Evolutionary conservation across 352 stramenopile genomes (phyloP), one percentile per base, ranked within the genome.

Genomic region (Blastocystis sp.): DNA sequence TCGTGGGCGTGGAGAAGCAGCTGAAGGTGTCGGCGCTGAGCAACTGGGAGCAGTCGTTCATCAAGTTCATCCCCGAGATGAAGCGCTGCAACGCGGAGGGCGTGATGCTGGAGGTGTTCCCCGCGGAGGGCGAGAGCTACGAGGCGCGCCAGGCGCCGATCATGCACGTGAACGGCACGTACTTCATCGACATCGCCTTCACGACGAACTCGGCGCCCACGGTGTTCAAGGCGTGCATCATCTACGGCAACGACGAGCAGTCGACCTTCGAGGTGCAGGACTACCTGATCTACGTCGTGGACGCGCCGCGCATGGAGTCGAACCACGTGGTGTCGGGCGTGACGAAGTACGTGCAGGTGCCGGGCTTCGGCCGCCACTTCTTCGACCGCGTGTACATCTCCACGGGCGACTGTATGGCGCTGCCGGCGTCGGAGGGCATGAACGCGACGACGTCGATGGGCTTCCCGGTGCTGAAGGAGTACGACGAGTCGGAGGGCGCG

Each of bases 221-320:
- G 21, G 57, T 84, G 52, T 84, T 84, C 74, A 84, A 84, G 54
- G 74, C 45, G n/a, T 84, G 74, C 54, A 1, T 84, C 11, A 42
- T 84, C 34, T 62, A 68, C 14, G 74, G 74, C 34, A 69, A 64
- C 40, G 60, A 68, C 66, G 74, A 84, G 54, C n/a, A 24, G 3
- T 59, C 34, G 38, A 21, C n/a, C 19, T n/a, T 28, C 34, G 21
- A 68, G 24, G 57, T 84, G 54, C 34, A 45, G 3, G 57, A 84
- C 38, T 84, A 68, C 61, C 11, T 38, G n/a, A 63, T 84, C 1
- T n/a, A 69, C n/a, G 74, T 84, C 4, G 57, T 43, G 38, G 74
- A 84, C 42, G 2, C 17, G 17, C 52, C 52, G 65, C 3, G 14
- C 21, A 19, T 84, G 48, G 38, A 38, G 10, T 59, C 74, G 57